Conservation (phyloP, 345 rosid genomes). For the Aegle marmelos region DNA sequence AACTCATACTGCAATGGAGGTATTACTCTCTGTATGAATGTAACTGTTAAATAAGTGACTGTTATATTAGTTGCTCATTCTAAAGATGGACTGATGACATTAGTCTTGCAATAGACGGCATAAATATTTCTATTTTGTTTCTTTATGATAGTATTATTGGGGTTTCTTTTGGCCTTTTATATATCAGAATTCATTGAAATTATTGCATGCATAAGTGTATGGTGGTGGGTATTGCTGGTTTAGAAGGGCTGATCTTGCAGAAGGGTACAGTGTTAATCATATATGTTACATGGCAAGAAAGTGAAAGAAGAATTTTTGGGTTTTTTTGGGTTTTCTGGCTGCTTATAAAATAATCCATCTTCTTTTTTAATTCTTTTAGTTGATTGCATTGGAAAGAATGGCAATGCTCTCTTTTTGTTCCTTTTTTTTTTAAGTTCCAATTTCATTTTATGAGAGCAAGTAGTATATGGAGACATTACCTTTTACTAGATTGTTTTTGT, state of each 20-base stretch:
- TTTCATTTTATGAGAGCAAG: neutral
- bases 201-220: neutral
- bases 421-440: neutral
- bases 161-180: too few relatives aligned
- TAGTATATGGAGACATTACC: neutral
- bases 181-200: neutral
- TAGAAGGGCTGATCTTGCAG: neutral
- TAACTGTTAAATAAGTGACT: neutral
- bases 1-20: conserved; percentile 98
- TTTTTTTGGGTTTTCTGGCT: neutral
- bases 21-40: conserved; percentile 28
- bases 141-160: too few relatives aligned
- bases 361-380: too few relatives aligned
- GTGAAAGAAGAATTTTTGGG: neutral
- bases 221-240: neutral
- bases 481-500: neutral
- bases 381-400: neutral
- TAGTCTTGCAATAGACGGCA: neutral
- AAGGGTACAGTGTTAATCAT: neutral
- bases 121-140: too few relatives aligned
- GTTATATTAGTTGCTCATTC: neutral
- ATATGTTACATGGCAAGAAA: neutral
- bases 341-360: neutral
- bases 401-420: neutral
- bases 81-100: neutral